Base-by-base conservation (phyloP, 192 early-diverging fungal species). In the Coemansia sp. region DNA sequence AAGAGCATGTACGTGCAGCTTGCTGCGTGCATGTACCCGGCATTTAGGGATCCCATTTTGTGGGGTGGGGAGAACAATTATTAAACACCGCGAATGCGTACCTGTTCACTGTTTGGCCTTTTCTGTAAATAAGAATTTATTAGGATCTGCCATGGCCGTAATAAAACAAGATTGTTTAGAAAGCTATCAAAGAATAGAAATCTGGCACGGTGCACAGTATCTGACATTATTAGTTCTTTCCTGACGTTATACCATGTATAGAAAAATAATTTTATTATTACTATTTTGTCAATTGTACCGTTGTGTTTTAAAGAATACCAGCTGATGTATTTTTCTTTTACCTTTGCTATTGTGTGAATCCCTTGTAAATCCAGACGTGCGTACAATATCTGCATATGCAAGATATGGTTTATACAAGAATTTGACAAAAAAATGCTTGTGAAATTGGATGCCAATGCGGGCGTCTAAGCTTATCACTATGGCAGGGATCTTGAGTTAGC, bases 331-430 rank as follows among this genome's bases (percentile, higher is more conserved):
- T 11, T 43, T 43, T 43, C 41, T 43, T 43, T 35, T 35, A 35
- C 32, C 32, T 35, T 35, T 35, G 7, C 32, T 35, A 35, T 35
- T 45, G 41, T n/a, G 41, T 12, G 41, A 45, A 45, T 12, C 41
- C 32, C 11, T 45, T 45, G 41, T n/a, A 45, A 45, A 45, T 45
- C 41, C 41, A 45, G 41, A 45, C 41, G 14, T 45, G 41, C 41
- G 41, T n/a, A 15, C 14, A 0, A 45, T 45, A 45, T 45, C 41
- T 45, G 41, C 41, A 45, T 45, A 45, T n/a, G 15, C 41, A n/a
- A 12, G 41, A 45, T 45, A 45, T 45, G 41, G 14, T 45, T 45
- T 45, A 45, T 45, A 45, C 41, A 45, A 45, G 41, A 45, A 45
- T 45, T 45, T 45, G 41, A 45, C 41, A 45, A 45, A 45, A 38